Percentiles rank a stretch among this genome's conserved stretches.
Conservation (phyloP, 2,329 filamentous ascomycete species). For the Aschersonia sp. region DNA sequence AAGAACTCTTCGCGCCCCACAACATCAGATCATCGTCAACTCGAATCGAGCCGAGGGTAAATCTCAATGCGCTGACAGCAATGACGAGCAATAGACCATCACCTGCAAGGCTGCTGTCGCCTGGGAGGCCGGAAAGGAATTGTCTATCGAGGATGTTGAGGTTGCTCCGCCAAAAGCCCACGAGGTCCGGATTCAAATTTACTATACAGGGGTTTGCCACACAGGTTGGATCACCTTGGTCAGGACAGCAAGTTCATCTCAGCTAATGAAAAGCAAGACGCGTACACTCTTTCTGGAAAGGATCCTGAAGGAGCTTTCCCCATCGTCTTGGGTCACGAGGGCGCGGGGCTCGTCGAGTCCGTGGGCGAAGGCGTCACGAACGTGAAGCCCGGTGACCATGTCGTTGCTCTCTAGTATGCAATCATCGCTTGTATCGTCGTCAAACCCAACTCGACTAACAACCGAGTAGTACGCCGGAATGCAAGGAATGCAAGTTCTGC, state of each 20-base stretch:
- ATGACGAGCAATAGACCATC: constrained; percentile 53
- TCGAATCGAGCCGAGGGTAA: neutral
- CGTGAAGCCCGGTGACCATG: constrained; percentile 86
- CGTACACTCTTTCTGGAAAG: constrained; percentile 90
- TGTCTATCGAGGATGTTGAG: constrained; percentile 84
- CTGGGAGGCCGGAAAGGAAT: constrained; percentile 87
- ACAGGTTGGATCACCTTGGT: constrained; percentile 45
- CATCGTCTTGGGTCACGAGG: constrained; percentile 78
- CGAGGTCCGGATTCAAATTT: constrained; percentile 93
- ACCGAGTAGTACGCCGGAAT: constrained; percentile 70
- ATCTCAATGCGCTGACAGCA: constrained; percentile 1
- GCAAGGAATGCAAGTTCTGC: constrained; percentile 98
- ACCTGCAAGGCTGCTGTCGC: constrained; percentile 95
- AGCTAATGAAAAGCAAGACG: constrained; percentile 38
- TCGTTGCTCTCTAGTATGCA: constrained; percentile 71
- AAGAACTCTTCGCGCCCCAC: constrained; percentile 1
- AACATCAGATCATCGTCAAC: neutral
- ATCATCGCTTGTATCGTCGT: neutral
- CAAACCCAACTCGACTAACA: neutral
- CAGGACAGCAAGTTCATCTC: neutral
- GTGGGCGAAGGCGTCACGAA: constrained; percentile 89
- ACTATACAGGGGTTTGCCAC: constrained; percentile 98
- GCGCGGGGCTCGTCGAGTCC: constrained; percentile 83
- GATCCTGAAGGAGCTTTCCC: constrained; percentile 93
- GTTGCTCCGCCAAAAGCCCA: constrained; percentile 77